Percentiles rank a stretch among this genome's conserved stretches.
phyloP scores from a whole-genome alignment of 2,329 filamentous ascomycete genomes.

The Pseudogymnoascus sp. region DNA sequence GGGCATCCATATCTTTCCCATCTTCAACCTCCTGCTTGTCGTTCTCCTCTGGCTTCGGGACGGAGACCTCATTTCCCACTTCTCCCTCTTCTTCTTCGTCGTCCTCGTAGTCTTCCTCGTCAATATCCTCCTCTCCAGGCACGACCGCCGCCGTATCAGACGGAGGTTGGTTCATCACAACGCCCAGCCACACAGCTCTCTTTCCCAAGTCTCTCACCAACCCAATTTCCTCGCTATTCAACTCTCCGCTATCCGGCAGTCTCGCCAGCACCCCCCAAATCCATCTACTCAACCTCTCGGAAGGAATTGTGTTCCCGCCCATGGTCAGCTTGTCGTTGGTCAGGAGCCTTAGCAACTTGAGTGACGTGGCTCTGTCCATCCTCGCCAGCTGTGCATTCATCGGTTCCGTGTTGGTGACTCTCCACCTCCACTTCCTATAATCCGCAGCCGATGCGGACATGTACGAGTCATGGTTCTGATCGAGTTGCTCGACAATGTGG shows the following conservation, averaged over 20 bases:
- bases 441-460: slow-evolving; percentile 44
- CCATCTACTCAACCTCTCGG: slow-evolving; percentile 62
- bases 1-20: slow-evolving; percentile 12
- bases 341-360: slow-evolving; percentile 59
- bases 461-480: slow-evolving; percentile 42
- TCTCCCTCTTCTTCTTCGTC: slow-evolving; percentile 10
- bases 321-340: slow-evolving; percentile 28
- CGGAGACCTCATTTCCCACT: background rate
- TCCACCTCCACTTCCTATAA: slow-evolving; percentile 44
- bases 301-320: slow-evolving; percentile 40
- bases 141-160: slow-evolving; percentile 32
- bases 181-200: slow-evolving; percentile 53
- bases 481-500: slow-evolving; percentile 46
- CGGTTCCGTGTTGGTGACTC: slow-evolving; percentile 48
- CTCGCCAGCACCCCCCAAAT: slow-evolving; percentile 75
- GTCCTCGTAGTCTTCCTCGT: slow-evolving; percentile 15
- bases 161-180: slow-evolving; percentile 25
- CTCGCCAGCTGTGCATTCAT: slow-evolving; percentile 52
- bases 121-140: slow-evolving; percentile 35
- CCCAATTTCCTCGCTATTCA: slow-evolving; percentile 69
- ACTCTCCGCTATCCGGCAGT: slow-evolving; percentile 64
- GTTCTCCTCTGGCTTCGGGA: slow-evolving; percentile 16
- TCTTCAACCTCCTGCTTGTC: slow-evolving; percentile 22
- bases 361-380: slow-evolving; percentile 59
- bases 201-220: slow-evolving; percentile 74